Conservation (phyloP, 2,329 filamentous ascomycete species). For the Aureobasidium sp. region DNA sequence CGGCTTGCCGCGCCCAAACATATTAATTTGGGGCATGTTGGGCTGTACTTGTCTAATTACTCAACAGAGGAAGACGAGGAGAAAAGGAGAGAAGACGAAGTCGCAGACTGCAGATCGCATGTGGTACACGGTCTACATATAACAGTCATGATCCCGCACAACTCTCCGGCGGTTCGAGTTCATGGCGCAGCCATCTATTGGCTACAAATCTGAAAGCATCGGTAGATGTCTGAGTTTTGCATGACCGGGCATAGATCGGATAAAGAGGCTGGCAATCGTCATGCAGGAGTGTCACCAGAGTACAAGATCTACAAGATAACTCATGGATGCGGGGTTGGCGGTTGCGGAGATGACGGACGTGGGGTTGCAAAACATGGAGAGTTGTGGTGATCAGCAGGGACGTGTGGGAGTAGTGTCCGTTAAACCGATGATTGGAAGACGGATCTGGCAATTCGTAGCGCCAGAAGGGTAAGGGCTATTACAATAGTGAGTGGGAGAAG, state of each 20-base stretch:
- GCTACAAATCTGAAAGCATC: not conserved
- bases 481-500: no score
- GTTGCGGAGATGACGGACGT: not conserved
- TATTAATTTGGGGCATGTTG: constrained; percentile 21
- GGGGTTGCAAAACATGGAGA: not conserved
- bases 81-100: not conserved
- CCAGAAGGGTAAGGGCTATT: no score
- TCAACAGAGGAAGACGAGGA: not conserved
- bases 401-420: not conserved
- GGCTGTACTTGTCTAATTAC: not conserved
- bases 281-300: not conserved
- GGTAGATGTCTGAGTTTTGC: not conserved
- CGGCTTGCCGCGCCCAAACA: constrained; percentile 26
- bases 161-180: not conserved
- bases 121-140: not conserved
- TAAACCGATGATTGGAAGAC: not conserved
- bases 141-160: not conserved
- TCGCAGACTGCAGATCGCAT: not conserved
- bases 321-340: not conserved
- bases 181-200: not conserved
- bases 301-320: not conserved
- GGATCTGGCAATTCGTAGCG: not conserved
- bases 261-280: not conserved
- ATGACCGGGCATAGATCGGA: not conserved
- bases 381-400: constrained; percentile 10